Conservation (phyloP, 129 eudicot species). For the Saussurea involucrata region DNA sequence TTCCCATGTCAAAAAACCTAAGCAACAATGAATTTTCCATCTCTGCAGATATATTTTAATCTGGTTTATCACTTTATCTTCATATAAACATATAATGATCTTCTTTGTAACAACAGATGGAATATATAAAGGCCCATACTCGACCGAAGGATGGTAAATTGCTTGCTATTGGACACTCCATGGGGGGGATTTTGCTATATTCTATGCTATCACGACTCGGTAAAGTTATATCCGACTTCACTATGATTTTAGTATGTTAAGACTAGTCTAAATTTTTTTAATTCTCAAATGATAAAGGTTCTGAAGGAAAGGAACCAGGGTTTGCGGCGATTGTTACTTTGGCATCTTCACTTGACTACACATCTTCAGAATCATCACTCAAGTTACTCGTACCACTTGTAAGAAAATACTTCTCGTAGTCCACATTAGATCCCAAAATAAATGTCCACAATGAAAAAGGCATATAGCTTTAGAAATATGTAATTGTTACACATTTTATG, state of each 20-base stretch:
- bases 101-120: constrained; percentile 49
- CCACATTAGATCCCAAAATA: background rate
- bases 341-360: constrained; percentile 93
- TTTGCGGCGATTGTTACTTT: constrained; percentile 85
- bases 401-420: constrained; percentile 25
- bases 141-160: constrained; percentile 77
- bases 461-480: background rate
- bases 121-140: constrained; percentile 67
- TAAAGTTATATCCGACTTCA: constrained; percentile 28
- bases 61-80: background rate
- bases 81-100: background rate
- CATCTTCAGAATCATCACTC: constrained; percentile 77
- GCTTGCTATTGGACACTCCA: constrained; percentile 92
- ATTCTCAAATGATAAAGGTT: constrained; percentile 33
- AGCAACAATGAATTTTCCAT: background rate
- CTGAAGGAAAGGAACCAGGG: constrained; percentile 70
- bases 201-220: constrained; percentile 77
- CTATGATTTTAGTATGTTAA: constrained; percentile 2
- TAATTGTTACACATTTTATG: background rate
- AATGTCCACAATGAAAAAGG: background rate
- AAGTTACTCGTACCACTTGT: constrained; percentile 88
- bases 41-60: background rate
- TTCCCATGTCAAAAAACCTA: constrained; percentile 30
- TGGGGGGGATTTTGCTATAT: constrained; percentile 96
- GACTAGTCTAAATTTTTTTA: background rate